A percentile compares a stretch with the other conserved stretches of the same genome.
phyloP scores from a whole-genome alignment of 2,329 filamentous ascomycete species.

The Aspergillus brasiliensis region DNA sequence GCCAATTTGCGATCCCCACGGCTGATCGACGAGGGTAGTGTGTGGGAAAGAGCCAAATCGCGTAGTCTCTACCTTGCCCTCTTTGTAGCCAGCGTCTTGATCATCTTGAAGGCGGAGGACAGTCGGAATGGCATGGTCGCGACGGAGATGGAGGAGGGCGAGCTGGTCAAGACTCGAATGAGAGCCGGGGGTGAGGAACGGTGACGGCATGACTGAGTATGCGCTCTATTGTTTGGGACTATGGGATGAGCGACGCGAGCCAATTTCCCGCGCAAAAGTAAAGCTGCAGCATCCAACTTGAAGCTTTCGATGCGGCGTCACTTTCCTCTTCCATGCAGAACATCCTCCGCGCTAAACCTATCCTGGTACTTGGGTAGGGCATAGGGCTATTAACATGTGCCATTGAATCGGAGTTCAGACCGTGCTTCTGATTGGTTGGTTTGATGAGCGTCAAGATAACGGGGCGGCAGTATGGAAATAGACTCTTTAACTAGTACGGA shows the following conservation, averaged over 20 bases:
- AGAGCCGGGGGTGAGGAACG: constrained; percentile 74
- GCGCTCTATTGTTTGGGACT: not conserved
- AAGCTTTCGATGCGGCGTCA: constrained; percentile 14
- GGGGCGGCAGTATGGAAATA: not conserved
- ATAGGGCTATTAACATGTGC: constrained; percentile 28
- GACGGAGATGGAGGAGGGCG: constrained; percentile 83
- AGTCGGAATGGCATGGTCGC: constrained; percentile 79
- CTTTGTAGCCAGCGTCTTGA: constrained; percentile 70
- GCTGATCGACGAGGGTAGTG: constrained; percentile 71
- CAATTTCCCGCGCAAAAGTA: not conserved
- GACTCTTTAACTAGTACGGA: no score
- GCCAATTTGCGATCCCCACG: constrained; percentile 89
- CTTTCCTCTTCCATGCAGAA: constrained; percentile 2
- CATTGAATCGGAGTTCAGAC: not conserved
- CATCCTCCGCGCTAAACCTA: constrained; percentile 11
- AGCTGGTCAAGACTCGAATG: constrained; percentile 66
- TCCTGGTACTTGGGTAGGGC: constrained; percentile 10
- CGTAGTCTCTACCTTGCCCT: constrained; percentile 83
- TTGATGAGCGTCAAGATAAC: not conserved
- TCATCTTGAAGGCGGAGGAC: constrained; percentile 66
- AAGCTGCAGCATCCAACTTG: constrained; percentile 1
- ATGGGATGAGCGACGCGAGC: not conserved
- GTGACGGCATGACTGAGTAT: constrained; percentile 55
- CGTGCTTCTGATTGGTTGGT: not conserved
- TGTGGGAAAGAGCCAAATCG: constrained; percentile 90